phyloP scores from a whole-genome alignment of 2,329 filamentous ascomycete species.

The Sarocladium oryzae region DNA sequence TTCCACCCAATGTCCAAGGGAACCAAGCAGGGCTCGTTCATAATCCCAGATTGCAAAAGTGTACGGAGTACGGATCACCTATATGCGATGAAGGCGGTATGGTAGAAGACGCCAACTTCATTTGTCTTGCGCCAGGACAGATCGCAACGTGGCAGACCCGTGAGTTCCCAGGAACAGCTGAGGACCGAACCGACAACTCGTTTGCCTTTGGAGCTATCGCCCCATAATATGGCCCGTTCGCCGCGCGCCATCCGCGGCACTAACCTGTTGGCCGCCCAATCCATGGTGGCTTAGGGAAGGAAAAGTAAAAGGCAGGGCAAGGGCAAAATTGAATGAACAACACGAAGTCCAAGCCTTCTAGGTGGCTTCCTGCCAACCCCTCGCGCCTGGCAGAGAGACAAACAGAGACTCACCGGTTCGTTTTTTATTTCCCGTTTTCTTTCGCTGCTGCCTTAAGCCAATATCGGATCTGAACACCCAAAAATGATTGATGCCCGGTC shows the following conservation, averaged over 20 bases:
- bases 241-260: constrained; percentile 6
- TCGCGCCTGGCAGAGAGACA: too few species aligned
- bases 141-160: too few species aligned
- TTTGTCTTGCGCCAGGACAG: too few species aligned
- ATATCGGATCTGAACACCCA: constrained; percentile 4
- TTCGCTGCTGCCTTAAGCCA: not conserved
- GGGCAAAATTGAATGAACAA: not conserved
- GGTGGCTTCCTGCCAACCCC: not conserved
- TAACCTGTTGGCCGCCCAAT: constrained; percentile 3
- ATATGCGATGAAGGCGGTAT: too few species aligned
- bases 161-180: too few species aligned
- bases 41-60: too few species aligned
- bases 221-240: constrained; percentile 5
- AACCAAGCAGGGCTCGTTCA: too few species aligned
- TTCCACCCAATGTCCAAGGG: not conserved
- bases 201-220: not conserved
- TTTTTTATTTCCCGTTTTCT: not conserved
- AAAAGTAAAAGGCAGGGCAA: not conserved
- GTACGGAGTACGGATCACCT: too few species aligned
- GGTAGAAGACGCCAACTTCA: too few species aligned
- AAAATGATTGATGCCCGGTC: constrained; percentile 2
- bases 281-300: not conserved
- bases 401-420: not conserved
- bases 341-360: not conserved
- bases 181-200: not conserved